Percentiles rank a stretch among this genome's conserved stretches.
Conservation (phyloP, 2,329 filamentous ascomycete species). For the Diplodia sapinea region DNA sequence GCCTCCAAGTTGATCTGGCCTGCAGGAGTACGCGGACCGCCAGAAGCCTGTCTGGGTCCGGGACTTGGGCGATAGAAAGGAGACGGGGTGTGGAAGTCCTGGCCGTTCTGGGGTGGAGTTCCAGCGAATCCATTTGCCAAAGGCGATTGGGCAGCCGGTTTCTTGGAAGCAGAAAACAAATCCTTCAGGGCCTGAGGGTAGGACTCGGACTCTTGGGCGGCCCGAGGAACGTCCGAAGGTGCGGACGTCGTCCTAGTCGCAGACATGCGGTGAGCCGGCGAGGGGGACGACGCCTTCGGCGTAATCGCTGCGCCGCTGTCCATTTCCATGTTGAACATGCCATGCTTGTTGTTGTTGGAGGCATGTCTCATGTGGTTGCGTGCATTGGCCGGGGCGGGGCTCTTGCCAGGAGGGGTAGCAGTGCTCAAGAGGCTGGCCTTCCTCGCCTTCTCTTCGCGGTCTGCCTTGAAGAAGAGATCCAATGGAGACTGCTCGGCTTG, state of each 20-base stretch:
- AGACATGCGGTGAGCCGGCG: constrained; percentile 41
- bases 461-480: constrained; percentile 88
- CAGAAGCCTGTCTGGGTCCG: constrained; percentile 34
- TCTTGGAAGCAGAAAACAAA: constrained; percentile 47
- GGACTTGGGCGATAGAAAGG: constrained; percentile 46
- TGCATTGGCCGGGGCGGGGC: constrained; percentile 38
- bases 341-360: constrained; percentile 57
- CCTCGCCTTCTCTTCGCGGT: constrained; percentile 75
- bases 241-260: constrained; percentile 53
- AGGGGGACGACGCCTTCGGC: constrained; percentile 27
- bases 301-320: constrained; percentile 49
- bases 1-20: constrained; percentile 35
- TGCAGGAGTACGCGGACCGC: constrained; percentile 44
- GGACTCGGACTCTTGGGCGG: constrained; percentile 47
- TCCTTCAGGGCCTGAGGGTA: constrained; percentile 53
- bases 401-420: constrained; percentile 35
- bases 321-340: constrained; percentile 72
- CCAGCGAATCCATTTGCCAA: neutral
- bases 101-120: constrained; percentile 14
- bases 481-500: constrained; percentile 74
- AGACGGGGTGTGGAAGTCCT: constrained; percentile 46
- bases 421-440: constrained; percentile 52
- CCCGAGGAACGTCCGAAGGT: constrained; percentile 26
- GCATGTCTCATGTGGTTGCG: constrained; percentile 45
- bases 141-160: constrained; percentile 16